A percentile compares a stretch with the other conserved stretches of the same genome.
Evolutionary conservation across 2,329 filamentous ascomycete species (phyloP).

Genomic region (Talaromyces sp.): DNA sequence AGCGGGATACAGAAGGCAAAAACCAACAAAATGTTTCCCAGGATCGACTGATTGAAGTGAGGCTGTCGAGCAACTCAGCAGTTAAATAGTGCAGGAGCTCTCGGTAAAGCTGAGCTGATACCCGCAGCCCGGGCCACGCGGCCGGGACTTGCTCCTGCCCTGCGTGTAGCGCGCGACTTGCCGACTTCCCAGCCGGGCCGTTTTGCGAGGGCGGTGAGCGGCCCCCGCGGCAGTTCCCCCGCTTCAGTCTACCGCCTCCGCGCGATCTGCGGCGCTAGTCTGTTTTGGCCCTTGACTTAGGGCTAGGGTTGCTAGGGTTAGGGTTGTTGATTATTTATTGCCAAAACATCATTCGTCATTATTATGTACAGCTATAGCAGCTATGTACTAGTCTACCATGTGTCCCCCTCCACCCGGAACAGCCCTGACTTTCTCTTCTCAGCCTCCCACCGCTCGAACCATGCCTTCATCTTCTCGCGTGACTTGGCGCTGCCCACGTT

Average conservation of each 20-base stretch:
- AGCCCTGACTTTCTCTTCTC: constrained; percentile 60
- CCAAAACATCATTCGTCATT: too few relatives aligned
- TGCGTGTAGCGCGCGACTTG: neutral
- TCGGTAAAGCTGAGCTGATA: neutral
- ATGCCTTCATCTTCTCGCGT: constrained; percentile 61
- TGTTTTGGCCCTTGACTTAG: neutral
- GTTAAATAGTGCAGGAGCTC: neutral
- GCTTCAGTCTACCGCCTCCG: neutral
- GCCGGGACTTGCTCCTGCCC: neutral
- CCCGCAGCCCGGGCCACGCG: neutral
- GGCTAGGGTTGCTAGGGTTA: neutral
- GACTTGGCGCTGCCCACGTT: constrained; percentile 67
- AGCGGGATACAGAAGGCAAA: neutral
- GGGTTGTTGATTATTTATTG: neutral
- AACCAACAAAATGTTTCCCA: neutral
- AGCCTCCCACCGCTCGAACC: constrained; percentile 60
- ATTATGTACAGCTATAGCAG: neutral
- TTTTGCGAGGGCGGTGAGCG: neutral
- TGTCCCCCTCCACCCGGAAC: constrained; percentile 40
- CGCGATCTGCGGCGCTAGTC: neutral
- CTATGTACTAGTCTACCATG: constrained; percentile 19
- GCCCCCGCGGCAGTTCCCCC: neutral
- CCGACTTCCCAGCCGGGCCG: neutral
- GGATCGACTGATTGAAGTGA: neutral
- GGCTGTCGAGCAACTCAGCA: neutral